Evolutionary conservation across 2,329 filamentous ascomycete genomes (phyloP).

Genomic region (Dichotomopilus funicola): DNA sequence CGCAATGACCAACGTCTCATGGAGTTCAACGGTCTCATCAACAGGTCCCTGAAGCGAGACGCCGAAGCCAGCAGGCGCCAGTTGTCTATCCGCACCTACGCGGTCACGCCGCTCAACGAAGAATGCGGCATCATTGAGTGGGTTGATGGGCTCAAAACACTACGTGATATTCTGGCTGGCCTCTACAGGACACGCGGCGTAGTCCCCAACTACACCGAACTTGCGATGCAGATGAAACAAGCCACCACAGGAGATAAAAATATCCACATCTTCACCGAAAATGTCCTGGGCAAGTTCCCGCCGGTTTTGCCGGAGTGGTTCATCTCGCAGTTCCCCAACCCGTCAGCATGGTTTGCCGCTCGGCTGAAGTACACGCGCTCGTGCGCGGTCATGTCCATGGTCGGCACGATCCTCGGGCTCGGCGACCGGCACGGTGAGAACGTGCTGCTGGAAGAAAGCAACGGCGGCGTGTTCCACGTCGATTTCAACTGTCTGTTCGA

Average conservation of each 20-base stretch:
- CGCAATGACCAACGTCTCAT: conserved; percentile 96
- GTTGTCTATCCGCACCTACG: conserved; percentile 94
- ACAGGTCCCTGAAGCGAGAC: conserved; percentile 84
- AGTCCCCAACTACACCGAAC: conserved; percentile 59
- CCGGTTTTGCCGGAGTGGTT: conserved; percentile 92
- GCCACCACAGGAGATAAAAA: conserved; percentile 53
- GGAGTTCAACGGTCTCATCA: conserved; percentile 99
- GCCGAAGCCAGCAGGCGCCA: conserved; percentile 84
- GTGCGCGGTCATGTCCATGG: conserved; percentile 99
- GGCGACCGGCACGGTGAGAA: conserved; percentile 97
- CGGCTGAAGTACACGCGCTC: conserved; percentile 86
- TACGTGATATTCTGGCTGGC: conserved; percentile 81
- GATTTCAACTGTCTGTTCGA: conserved; percentile 99
- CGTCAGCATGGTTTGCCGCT: conserved; percentile 84
- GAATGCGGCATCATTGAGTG: conserved; percentile 98
- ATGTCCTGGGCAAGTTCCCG: conserved; percentile 61
- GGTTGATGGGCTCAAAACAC: conserved; percentile 91
- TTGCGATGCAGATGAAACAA: conserved; percentile 59
- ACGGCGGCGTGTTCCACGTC: conserved; percentile 91
- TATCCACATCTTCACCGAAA: conserved; percentile 63
- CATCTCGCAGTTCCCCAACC: conserved; percentile 87
- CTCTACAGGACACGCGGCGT: conserved; percentile 73
- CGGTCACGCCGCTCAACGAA: conserved; percentile 92
- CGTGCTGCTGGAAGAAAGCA: conserved; percentile 87
- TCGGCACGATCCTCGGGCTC: conserved; percentile 86